phyloP scores from a whole-genome alignment of 345 rosid genomes.

The Salix brachista region DNA sequence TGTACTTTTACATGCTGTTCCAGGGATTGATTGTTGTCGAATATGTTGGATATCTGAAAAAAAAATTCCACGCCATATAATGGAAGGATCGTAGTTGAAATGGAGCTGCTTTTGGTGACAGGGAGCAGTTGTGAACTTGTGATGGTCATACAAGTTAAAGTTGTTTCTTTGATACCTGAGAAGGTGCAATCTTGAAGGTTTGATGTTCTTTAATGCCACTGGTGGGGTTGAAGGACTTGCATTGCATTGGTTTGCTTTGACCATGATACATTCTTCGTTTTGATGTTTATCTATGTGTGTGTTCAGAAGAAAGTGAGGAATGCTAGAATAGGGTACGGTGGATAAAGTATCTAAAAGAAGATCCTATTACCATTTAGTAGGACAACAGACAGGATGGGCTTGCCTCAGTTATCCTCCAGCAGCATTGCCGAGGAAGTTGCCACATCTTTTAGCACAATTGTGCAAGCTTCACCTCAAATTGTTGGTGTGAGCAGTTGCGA shows the following conservation, averaged over 20 bases:
- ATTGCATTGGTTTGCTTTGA: not conserved
- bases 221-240: not conserved
- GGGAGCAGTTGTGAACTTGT: not conserved
- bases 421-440: constrained; percentile 23
- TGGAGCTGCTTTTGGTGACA: not conserved
- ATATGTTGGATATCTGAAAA: constrained; percentile 9
- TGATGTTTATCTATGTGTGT: not conserved
- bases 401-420: constrained; percentile 25
- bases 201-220: not conserved
- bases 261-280: constrained; percentile 4
- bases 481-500: constrained; percentile 18
- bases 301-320: not conserved
- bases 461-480: constrained; percentile 3
- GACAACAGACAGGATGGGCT: constrained; percentile 13
- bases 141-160: not conserved
- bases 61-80: too few species aligned
- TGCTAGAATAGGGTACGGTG: not conserved
- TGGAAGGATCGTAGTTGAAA: constrained; percentile 4
- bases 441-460: constrained; percentile 13
- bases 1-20: constrained; percentile 7
- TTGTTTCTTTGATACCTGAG: not conserved
- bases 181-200: not conserved
- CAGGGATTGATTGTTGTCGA: constrained; percentile 22
- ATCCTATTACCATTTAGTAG: constrained; percentile 6
- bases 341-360: constrained; percentile 8